These are phyloP conservation scores for Cronartium ribicola DNA, from an alignment of 1,284 basidiomycete genomes.

Conservation along the genomic window DNA sequence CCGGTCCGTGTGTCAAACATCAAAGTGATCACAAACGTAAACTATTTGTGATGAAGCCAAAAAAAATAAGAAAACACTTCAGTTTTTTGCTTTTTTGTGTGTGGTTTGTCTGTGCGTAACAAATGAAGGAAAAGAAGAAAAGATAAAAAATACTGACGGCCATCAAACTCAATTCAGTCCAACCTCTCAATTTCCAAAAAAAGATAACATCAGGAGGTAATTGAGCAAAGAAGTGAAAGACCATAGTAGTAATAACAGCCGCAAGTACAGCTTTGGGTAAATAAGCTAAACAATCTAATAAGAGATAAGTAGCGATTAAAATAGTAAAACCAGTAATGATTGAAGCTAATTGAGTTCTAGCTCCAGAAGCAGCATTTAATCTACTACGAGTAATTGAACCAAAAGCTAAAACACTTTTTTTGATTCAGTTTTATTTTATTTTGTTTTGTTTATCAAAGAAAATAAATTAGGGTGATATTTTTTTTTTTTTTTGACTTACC, in stretches of 20 bases:
- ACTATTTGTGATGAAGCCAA: background rate
- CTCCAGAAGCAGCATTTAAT: conserved; percentile 80
- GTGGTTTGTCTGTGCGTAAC: background rate
- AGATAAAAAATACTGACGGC: conserved; percentile 59
- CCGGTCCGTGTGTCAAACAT: conserved; percentile 36
- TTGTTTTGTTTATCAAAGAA: background rate
- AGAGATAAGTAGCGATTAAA: conserved; percentile 76
- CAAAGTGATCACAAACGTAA: conserved; percentile 40
- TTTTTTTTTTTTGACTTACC: conserved; percentile 1
- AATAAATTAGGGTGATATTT: background rate
- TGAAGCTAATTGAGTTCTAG: conserved; percentile 78
- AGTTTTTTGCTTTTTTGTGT: too few relatives aligned
- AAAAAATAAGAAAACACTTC: background rate
- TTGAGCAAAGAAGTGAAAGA: conserved; percentile 76
- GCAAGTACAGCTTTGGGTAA: conserved; percentile 77
- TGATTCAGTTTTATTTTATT: too few relatives aligned
- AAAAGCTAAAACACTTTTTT: conserved; percentile 2
- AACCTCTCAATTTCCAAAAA: conserved; percentile 50
- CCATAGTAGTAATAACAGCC: conserved; percentile 74
- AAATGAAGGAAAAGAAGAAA: background rate
- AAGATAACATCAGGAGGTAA: conserved; percentile 77
- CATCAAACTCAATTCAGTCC: conserved; percentile 40
- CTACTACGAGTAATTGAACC: conserved; percentile 59
- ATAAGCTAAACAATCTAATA: conserved; percentile 70
- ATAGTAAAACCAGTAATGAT: conserved; percentile 71